Evolutionary conservation across 2,329 filamentous ascomycete species (phyloP), one percentile per base, ranked within the genome.

Genomic region (Cercospora brassicicola): DNA sequence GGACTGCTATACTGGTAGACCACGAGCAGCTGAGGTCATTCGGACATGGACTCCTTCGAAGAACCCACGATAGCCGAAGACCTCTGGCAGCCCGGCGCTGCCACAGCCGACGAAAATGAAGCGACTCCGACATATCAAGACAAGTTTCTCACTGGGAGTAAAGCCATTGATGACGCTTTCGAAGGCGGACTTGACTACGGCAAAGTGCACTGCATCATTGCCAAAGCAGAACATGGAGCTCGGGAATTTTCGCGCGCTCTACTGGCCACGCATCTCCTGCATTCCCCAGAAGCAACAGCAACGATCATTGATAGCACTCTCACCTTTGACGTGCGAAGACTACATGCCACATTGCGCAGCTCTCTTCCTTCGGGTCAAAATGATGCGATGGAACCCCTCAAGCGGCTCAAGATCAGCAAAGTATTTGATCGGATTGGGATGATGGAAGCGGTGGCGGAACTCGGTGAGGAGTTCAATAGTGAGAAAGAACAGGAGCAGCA

Each of bases 351-450:
- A 1, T 64, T 77, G 2, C 64, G 60, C 15, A 60, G 42, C 4
- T 60, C 73, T n/a, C 67, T 67, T 8, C 20, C 36, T 13, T 6
- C 55, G 6, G 56, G 51, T n/a, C 23, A 56, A 9, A 66, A 62
- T 6, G 26, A 23, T 55, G 28, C 45, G 13, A 65, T 59, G 31
- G 64, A 60, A 13, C 53, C 77, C n/a, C 77, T 86, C 0, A 82
- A 82, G 28, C 73, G 81, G 1, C 78, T 85, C 3, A 80, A 79
- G 68, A 82, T 86, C 30, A 83, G 84, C 79, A 79, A 84, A 4
- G 81, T 84, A 0, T 86, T 86, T 70, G 83, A 86, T 70, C 79
- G 83, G 45, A 78, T 80, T 8, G 84, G 84, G 0, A 70, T 85
- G 28, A 75, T 78, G 9, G 84, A 86, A 69, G 81, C 81, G 9